Evolutionary conservation across 805 yeast species (phyloP), one percentile per base, ranked within the genome.

Genomic region (Torulaspora delbrueckii): DNA sequence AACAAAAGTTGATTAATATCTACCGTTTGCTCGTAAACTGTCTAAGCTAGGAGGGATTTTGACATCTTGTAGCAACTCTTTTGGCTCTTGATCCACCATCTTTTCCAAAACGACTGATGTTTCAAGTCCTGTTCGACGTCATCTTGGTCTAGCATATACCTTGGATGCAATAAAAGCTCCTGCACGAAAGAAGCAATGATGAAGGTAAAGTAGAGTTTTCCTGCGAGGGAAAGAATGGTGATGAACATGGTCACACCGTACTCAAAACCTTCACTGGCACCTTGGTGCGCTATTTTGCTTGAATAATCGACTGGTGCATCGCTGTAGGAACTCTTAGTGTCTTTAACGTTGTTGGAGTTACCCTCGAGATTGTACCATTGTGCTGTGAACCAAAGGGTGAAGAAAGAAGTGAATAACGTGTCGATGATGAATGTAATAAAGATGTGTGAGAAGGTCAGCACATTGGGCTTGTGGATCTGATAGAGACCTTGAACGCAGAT

Each of bases 331-430:
- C 32, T 36, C 34, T 32, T 45, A 8, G 39, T 37, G 12, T 7
- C 32, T 9, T 28, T 43, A 13, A 12, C 22, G 19, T 14, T 35
- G 27, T 9, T 12, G 25, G 22, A 24, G n/a, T 41, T 44, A 8
- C 74, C 80, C 47, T 75, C 78, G 3, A 61, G 55, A 47, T 69
- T 63, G 58, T 88, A 84, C 96, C 97, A 91, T 49, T 79, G 75
- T 43, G 76, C 74, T 5, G 82, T 75, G 61, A 91, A 90, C 66
- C 81, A 84, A 4, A 82, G 52, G 16, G 95, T 86, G 65, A 84
- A 89, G 3, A 84, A 65, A 23, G 79, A 63, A 23, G 87, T 86
- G 33, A 78, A 64, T 0, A 82, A 27, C 0, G 96, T 82, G 62
- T 91, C 97, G 8, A 78, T 35, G 1, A 78, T 56, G 62, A 82